Evolutionary conservation across 495 filamentous ascomycete genomes (phyloP).

Genomic region (Aspergillus sclerotioniger): DNA sequence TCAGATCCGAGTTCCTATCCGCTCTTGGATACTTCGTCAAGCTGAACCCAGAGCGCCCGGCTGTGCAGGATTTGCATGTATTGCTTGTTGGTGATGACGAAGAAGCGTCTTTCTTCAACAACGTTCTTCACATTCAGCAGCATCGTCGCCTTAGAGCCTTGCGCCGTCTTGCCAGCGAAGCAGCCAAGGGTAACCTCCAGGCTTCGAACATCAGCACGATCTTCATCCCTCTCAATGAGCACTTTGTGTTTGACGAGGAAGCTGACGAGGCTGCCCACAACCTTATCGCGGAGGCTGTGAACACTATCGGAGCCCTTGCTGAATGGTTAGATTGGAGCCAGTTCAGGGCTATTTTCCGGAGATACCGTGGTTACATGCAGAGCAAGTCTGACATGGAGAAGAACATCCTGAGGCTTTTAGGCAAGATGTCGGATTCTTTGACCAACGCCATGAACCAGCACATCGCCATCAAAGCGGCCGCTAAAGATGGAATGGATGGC

Average conservation of each 20-base stretch:
- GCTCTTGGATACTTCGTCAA: constrained; percentile 77
- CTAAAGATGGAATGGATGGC: constrained; percentile 32
- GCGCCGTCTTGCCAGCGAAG: constrained; percentile 66
- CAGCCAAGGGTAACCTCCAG: constrained; percentile 57
- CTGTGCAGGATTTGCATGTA: constrained; percentile 69
- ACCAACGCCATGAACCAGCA: constrained; percentile 48
- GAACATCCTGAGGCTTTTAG: constrained; percentile 77
- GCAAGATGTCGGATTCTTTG: constrained; percentile 74
- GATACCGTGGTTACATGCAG: constrained; percentile 75
- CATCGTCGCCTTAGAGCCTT: constrained; percentile 83
- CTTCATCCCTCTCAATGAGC: constrained; percentile 88
- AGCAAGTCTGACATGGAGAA: constrained; percentile 83
- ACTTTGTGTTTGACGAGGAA: constrained; percentile 81
- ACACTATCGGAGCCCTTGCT: constrained; percentile 68
- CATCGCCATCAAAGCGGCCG: constrained; percentile 28
- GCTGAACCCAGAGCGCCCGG: constrained; percentile 62
- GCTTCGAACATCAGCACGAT: constrained; percentile 79
- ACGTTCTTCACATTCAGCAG: constrained; percentile 87
- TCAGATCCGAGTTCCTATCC: constrained; percentile 75
- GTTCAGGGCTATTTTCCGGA: constrained; percentile 75
- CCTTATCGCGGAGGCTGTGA: constrained; percentile 75
- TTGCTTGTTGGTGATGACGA: constrained; percentile 77
- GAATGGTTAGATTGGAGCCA: constrained; percentile 87
- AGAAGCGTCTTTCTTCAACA: constrained; percentile 90
- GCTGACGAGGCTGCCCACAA: constrained; percentile 80